Evolutionary conservation across 345 rosid genomes (phyloP), one percentile per base, ranked within the genome.

Genomic region (Lagerstroemia speciosa): DNA sequence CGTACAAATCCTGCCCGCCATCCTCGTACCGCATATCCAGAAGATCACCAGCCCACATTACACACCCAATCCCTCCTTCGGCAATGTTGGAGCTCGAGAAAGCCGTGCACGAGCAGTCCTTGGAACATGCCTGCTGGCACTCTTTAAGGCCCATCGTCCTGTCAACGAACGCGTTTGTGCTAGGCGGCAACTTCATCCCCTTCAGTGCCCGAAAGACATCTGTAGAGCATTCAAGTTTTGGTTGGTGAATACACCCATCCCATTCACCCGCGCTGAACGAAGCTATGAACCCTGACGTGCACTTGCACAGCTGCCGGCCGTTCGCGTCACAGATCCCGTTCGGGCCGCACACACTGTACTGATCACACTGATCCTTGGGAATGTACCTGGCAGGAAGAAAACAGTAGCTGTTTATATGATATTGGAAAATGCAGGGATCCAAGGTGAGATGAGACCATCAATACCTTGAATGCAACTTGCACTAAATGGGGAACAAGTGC

Each of bases 331-430:
- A 93, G 0, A 89, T 67, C 8, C 98, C 87, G 55, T 72, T 86
- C 0, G 78, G 72, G 26, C 98, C 97, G 68, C 98, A 93, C 71
- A 72, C 86, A 0, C 69, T 16, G 74, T 80, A 89, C 0, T 67
- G 0, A 77, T 93, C 97, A 46, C 98, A 93, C 73, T 91, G 96
- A 73, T 93, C 98, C 60, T 91, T 87, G 0, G 90, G 97, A 12
- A 92, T 91, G n/a, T 69, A 64, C 67, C 67, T 64, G 20, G 16
- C 2, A 8, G 61, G 61, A 63, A 30, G 2, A n/a, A n/a, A n/a
- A n/a, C n/a, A n/a, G n/a, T n/a, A n/a, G n/a, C n/a, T n/a, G n/a
- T n/a, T n/a, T n/a, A n/a, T n/a, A n/a, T n/a, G n/a, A n/a, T n/a
- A n/a, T n/a, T n/a, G n/a, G n/a, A n/a, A n/a, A n/a, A n/a, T n/a